Base-by-base conservation (phyloP, 2,329 filamentous ascomycete species). In the Zymoseptoria pseudotritici region DNA sequence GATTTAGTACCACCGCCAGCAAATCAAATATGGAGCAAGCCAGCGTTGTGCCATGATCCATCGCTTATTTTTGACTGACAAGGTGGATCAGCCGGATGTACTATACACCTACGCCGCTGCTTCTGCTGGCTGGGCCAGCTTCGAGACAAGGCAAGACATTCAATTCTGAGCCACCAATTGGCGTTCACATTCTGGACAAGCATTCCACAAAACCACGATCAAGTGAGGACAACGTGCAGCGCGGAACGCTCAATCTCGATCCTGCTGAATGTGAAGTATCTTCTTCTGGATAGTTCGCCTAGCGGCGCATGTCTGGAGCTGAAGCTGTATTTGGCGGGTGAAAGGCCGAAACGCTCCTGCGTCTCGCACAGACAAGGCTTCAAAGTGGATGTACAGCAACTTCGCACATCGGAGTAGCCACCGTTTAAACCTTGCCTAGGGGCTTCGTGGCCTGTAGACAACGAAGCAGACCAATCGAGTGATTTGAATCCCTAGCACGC, bases 1-100 rank as follows among this genome's bases (percentile, higher is more conserved):
- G 50, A 61, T 61, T 57, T 65, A 58, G 63, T 64, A 62, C 61
- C 20, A 63, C 63, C 51, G 54, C 57, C 54, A 62, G 60, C 60
- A 58, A 61, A 58, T 54, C 54, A 50, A 59, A 55, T 49, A 52
- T 59, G 36, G 36, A 58, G 53, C 57, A 54, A 61, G 57, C 22
- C 26, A 54, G 54, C 54, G 42, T 59, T 36, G 56, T 57, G 58
- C 54, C 55, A n/a, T n/a, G n/a, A n/a, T n/a, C n/a, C n/a, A 55
- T 54, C 54, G 56, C 53, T 56, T 50, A 53, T 55, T 54, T 58
- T 51, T 54, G 52, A 58, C 54, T 53, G 56, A 53, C 53, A 53
- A 56, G 52, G 52, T 61, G 57, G 36, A 42, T 42, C 36, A 42
- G 36, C 3, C 36, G 36, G 36, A 42, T 17, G 36, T 42, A 42